phyloP scores from a whole-genome alignment of 257 asterid species.

The Solanum chmielewskii region DNA sequence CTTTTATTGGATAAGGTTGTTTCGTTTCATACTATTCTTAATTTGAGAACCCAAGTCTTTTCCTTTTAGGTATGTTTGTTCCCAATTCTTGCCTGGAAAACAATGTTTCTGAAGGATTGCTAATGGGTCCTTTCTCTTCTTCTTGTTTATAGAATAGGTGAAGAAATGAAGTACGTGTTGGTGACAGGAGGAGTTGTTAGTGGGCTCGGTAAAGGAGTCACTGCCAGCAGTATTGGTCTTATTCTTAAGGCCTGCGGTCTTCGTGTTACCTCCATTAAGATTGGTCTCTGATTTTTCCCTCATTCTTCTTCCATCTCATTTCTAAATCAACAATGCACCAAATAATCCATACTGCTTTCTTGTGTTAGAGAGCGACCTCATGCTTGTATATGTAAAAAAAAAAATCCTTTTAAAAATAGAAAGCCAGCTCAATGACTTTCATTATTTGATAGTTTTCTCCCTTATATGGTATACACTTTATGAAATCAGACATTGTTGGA shows the following conservation, averaged over 20 bases:
- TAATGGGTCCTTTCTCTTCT: not conserved
- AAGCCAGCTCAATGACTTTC: not conserved
- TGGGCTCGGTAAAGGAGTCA: conserved; percentile 78
- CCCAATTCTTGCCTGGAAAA: not conserved
- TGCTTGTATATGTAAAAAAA: not conserved
- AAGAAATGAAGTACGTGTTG: conserved; percentile 59
- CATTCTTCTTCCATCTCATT: not conserved
- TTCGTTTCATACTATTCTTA: not conserved
- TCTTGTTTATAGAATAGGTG: not conserved
- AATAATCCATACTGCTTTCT: not conserved
- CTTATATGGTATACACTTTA: not conserved
- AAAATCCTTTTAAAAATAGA: not conserved
- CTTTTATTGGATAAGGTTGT: not conserved
- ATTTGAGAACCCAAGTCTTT: not conserved
- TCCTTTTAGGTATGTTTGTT: not conserved
- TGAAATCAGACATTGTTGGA: not conserved
- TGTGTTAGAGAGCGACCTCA: not conserved
- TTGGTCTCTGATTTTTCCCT: conserved; percentile 22
- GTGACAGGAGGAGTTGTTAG: conserved; percentile 79
- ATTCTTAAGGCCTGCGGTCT: conserved; percentile 66
- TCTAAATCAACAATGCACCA: not conserved
- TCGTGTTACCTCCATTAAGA: conserved; percentile 68
- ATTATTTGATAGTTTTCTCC: not conserved
- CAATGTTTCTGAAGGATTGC: not conserved
- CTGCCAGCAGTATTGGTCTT: conserved; percentile 73